A percentile compares a stretch with the other conserved stretches of the same genome.
Evolutionary conservation across 1,284 basidiomycete genomes (phyloP).

Genomic region (Malassezia pachydermatis): DNA sequence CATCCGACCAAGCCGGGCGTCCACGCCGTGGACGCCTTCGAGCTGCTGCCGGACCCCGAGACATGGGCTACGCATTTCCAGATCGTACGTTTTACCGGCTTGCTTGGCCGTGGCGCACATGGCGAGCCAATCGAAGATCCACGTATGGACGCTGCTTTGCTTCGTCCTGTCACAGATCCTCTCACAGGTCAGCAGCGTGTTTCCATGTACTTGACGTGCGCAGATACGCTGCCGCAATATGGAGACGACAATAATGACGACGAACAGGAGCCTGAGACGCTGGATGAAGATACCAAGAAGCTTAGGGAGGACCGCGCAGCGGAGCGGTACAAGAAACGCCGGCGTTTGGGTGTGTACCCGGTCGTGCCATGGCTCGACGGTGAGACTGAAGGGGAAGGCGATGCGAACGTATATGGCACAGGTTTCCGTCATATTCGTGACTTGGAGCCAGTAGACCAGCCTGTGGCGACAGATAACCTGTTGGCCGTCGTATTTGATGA

Average conservation of each 20-base stretch:
- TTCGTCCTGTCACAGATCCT: slow-evolving; percentile 33
- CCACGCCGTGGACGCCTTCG: slow-evolving; percentile 35
- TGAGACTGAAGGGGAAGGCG: background rate
- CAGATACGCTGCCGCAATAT: slow-evolving; percentile 23
- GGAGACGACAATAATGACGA: slow-evolving; percentile 15
- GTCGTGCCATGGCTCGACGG: slow-evolving; percentile 8
- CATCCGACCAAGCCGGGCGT: slow-evolving; percentile 42
- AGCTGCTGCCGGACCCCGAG: slow-evolving; percentile 43
- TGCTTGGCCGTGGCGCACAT: slow-evolving; percentile 30
- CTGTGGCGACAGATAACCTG: slow-evolving; percentile 24
- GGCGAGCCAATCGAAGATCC: slow-evolving; percentile 30
- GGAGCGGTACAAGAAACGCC: slow-evolving; percentile 28
- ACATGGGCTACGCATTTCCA: slow-evolving; percentile 45
- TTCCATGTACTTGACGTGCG: slow-evolving; percentile 36
- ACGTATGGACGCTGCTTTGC: slow-evolving; percentile 30
- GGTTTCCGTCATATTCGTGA: slow-evolving; percentile 33
- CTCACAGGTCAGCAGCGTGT: slow-evolving; percentile 34
- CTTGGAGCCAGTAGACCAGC: slow-evolving; percentile 31
- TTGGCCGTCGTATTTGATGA: slow-evolving; percentile 37
- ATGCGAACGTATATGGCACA: slow-evolving; percentile 26
- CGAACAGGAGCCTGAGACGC: slow-evolving; percentile 19
- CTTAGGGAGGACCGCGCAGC: slow-evolving; percentile 15
- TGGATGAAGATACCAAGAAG: slow-evolving; percentile 1
- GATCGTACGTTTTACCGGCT: slow-evolving; percentile 42
- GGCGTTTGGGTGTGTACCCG: slow-evolving; percentile 33